Evolutionary conservation across 1,284 basidiomycete genomes (phyloP).

Genomic region (Trichosporon inkin): DNA sequence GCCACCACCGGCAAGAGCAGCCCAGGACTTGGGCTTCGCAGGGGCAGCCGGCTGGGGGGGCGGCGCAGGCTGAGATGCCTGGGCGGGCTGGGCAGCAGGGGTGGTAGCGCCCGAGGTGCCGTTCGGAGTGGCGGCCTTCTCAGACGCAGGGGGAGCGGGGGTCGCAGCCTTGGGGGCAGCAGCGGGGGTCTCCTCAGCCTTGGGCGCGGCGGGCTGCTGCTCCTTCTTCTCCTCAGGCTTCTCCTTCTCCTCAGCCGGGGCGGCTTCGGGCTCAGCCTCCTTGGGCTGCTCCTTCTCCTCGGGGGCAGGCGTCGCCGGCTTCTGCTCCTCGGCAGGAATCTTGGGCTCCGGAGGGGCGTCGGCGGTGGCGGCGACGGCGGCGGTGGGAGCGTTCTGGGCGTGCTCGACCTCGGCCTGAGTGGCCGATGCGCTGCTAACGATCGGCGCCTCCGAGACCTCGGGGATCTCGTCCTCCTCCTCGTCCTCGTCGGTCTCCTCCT

Average conservation of each 20-base stretch:
- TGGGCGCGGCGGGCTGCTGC: constrained; percentile 21
- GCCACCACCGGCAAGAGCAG: constrained; percentile 1
- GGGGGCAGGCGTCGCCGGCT: constrained; percentile 9
- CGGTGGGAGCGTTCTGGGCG: constrained; percentile 27
- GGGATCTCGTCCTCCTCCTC: constrained; percentile 62
- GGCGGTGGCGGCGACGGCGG: constrained; percentile 32
- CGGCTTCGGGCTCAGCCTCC: constrained; percentile 25
- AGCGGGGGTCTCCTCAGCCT: constrained; percentile 43
- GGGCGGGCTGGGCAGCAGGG: constrained; percentile 47
- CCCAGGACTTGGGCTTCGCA: constrained; percentile 9
- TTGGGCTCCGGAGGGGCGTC: constrained; percentile 20
- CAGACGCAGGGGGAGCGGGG: not conserved
- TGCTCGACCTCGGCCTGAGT: constrained; percentile 28
- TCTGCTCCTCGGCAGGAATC: constrained; percentile 19
- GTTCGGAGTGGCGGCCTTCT: constrained; percentile 24
- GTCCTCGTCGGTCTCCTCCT: constrained; percentile 82
- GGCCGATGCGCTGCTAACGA: constrained; percentile 26
- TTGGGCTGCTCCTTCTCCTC: constrained; percentile 17
- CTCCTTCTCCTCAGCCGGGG: constrained; percentile 21
- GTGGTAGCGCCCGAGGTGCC: constrained; percentile 26
- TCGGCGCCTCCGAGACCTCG: constrained; percentile 31
- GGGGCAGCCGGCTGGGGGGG: constrained; percentile 31
- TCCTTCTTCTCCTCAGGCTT: constrained; percentile 19
- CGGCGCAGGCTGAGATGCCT: constrained; percentile 51
- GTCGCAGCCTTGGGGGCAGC: constrained; percentile 48